phyloP scores from a whole-genome alignment of 768 basidiomycete species.

The Leccinum longicurvipes region DNA sequence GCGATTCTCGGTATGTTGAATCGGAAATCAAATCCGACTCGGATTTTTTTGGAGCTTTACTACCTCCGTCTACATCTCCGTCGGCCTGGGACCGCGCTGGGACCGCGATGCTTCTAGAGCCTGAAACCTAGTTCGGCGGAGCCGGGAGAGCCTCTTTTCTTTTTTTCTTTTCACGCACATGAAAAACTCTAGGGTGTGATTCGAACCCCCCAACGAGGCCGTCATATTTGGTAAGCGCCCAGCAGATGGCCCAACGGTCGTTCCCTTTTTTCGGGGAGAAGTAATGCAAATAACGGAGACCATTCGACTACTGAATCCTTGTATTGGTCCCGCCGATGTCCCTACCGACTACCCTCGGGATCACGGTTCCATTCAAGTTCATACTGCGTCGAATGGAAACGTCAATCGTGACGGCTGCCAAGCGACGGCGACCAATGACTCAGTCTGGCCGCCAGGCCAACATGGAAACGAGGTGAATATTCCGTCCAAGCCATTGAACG shows the following conservation, averaged over 20 bases:
- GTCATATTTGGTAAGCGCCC: neutral
- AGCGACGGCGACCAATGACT: too few species aligned
- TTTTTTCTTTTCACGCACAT: neutral
- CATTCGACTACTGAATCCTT: neutral
- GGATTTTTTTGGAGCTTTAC: neutral
- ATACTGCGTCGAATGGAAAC: neutral
- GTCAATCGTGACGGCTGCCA: neutral
- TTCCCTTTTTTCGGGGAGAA: too few species aligned
- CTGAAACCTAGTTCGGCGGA: neutral
- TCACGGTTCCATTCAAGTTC: neutral
- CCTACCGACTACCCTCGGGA: neutral
- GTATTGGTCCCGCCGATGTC: neutral
- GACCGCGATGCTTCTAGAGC: neutral
- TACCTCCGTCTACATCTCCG: neutral
- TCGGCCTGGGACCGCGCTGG: neutral
- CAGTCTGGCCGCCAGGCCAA: neutral
- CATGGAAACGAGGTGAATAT: neutral
- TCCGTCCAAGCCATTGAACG: neutral
- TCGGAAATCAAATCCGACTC: slow-evolving; percentile 10
- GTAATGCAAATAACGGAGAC: too few species aligned
- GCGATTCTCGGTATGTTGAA: slow-evolving; percentile 1
- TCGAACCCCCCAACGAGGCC: neutral
- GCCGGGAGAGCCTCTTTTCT: neutral
- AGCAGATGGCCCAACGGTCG: too few species aligned
- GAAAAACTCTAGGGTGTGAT: too few species aligned